A percentile compares a stretch with the other conserved stretches of the same genome.
phyloP scores from a whole-genome alignment of 2,329 filamentous ascomycete genomes.

The Didymellaceae sp. region DNA sequence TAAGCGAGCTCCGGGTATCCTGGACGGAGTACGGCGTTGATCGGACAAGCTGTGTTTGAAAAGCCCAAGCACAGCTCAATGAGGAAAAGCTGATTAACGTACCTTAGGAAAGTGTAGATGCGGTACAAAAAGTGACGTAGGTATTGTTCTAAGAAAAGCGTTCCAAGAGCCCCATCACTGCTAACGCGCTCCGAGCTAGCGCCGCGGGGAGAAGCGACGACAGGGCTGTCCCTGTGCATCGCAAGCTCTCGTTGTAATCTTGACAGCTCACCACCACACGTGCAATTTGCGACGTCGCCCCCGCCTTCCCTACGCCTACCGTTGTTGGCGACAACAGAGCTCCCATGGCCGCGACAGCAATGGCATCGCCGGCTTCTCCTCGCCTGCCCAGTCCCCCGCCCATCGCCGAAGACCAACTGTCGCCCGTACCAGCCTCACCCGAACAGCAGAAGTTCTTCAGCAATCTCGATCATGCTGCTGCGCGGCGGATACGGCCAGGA shows the following conservation, averaged over 20 bases:
- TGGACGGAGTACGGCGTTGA: neutral
- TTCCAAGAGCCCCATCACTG: conserved; percentile 4
- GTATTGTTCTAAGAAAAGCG: conserved; percentile 11
- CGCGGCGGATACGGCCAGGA: conserved; percentile 86
- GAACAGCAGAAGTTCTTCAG: conserved; percentile 61
- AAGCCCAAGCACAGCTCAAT: neutral
- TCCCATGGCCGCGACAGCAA: conserved; percentile 17
- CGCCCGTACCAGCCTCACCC: conserved; percentile 69
- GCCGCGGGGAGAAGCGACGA: conserved; percentile 16
- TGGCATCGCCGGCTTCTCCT: conserved; percentile 66
- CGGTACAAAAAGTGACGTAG: conserved; percentile 8
- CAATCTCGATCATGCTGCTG: conserved; percentile 74
- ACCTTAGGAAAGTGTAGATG: neutral
- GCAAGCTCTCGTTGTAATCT: conserved; percentile 20
- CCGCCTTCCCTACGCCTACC: neutral
- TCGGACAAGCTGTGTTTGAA: neutral
- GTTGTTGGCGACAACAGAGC: neutral
- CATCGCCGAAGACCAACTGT: conserved; percentile 92
- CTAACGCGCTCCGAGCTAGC: conserved; percentile 12
- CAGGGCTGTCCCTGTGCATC: conserved; percentile 28
- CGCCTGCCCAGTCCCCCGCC: conserved; percentile 94
- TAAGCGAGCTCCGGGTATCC: neutral
- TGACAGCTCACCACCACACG: conserved; percentile 20
- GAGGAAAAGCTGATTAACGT: neutral
- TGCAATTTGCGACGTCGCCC: neutral